A percentile compares a stretch with the other conserved stretches of the same genome.
Conservation (phyloP, 345 rosid genomes). For the Hibiscus trionum region DNA sequence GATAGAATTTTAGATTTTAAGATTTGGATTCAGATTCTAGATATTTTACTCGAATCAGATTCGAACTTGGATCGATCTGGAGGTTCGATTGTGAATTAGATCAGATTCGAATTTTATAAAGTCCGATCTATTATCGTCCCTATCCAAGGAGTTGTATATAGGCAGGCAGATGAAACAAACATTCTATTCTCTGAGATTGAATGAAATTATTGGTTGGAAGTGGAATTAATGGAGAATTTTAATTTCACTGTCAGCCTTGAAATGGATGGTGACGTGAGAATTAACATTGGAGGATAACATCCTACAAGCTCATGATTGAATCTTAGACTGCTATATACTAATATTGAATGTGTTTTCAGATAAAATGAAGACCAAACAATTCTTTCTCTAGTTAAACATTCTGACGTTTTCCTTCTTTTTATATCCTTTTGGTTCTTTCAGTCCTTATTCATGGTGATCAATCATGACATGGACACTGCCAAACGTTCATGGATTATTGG, state of each 20-base stretch:
- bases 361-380: neutral
- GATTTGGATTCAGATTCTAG: too few relatives aligned
- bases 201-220: neutral
- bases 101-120: too few relatives aligned
- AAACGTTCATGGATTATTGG: too few relatives aligned
- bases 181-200: neutral
- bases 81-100: too few relatives aligned
- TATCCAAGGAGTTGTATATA: too few relatives aligned
- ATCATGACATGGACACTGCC: too few relatives aligned
- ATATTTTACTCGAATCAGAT: too few relatives aligned
- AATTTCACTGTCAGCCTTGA: neutral
- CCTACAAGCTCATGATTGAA: neutral
- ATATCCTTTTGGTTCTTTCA: neutral
- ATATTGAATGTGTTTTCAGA: neutral
- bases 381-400: neutral
- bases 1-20: too few relatives aligned
- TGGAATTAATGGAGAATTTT: neutral
- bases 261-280: neutral
- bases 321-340: neutral
- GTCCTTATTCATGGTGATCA: too few relatives aligned
- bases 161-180: neutral
- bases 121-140: too few relatives aligned
- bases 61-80: too few relatives aligned
- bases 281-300: neutral
- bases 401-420: too few relatives aligned